Evolutionary conservation across 805 yeast genomes (phyloP).

Genomic region (Zygotorulaspora chibaensis): DNA sequence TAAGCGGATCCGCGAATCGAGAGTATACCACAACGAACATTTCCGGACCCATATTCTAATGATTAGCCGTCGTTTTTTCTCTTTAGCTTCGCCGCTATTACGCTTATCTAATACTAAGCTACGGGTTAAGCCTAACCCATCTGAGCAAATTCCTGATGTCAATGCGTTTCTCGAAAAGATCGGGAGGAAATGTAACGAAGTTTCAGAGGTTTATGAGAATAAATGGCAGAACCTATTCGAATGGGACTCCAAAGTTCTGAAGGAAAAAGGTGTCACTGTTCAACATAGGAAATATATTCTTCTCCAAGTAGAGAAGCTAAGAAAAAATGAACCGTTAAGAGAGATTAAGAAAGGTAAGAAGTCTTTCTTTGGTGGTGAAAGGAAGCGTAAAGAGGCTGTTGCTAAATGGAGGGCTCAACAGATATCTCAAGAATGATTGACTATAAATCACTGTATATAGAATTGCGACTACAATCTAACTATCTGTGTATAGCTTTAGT

Average conservation of each 20-base stretch:
- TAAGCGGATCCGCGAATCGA: too few species aligned
- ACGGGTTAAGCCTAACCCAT: conserved; percentile 45
- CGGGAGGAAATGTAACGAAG: conserved; percentile 71
- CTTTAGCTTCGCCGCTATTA: conserved; percentile 7
- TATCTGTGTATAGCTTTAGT: conserved; percentile 1
- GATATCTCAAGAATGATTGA: conserved; percentile 25
- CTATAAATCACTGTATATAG: neutral
- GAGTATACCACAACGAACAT: too few species aligned
- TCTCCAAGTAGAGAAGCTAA: conserved; percentile 64
- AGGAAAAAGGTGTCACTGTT: conserved; percentile 71
- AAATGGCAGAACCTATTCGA: conserved; percentile 64
- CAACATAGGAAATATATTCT: conserved; percentile 69
- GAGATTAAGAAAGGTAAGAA: conserved; percentile 68
- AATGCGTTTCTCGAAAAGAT: conserved; percentile 67
- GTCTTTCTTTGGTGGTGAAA: conserved; percentile 77
- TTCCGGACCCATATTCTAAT: neutral
- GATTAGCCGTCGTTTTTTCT: conserved; percentile 15
- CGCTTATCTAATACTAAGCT: conserved; percentile 11
- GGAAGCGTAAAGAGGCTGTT: conserved; percentile 61
- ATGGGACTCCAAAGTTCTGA: conserved; percentile 52
- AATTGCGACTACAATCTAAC: conserved; percentile 1
- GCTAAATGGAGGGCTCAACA: conserved; percentile 60
- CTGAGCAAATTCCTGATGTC: conserved; percentile 59
- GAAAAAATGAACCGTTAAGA: conserved; percentile 50
- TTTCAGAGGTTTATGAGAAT: conserved; percentile 64